Conservation (phyloP, 1,139 yeast species). For the Zygosaccharomyces sapae region DNA sequence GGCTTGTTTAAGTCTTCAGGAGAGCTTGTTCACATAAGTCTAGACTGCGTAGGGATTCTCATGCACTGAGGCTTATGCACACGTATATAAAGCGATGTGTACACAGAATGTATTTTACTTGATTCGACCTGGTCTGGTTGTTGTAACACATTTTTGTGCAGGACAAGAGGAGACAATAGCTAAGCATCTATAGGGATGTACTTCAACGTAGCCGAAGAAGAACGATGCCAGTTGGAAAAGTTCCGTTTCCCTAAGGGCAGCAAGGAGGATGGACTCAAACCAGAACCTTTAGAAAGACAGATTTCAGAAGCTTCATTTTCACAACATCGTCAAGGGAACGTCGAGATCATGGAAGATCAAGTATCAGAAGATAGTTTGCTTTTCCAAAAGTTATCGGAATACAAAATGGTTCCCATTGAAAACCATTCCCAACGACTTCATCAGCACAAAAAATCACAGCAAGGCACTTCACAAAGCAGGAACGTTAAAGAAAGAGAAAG, state of each 20-base stretch:
- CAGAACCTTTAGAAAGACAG: not conserved
- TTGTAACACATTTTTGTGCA: not conserved
- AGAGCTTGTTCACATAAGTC: too few species aligned
- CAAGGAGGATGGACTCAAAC: not conserved
- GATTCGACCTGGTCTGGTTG: not conserved
- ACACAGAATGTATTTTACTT: too few species aligned
- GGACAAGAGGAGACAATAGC: not conserved
- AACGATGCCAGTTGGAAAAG: not conserved
- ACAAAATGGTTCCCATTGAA: constrained; percentile 3
- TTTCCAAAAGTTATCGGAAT: constrained; percentile 11
- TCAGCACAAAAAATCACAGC: not conserved
- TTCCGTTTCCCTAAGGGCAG: constrained; percentile 1
- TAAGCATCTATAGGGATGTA: not conserved
- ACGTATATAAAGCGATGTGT: too few species aligned
- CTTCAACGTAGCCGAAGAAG: not conserved
- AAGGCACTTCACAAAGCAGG: not conserved
- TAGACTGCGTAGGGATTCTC: too few species aligned
- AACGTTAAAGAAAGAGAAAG: not conserved
- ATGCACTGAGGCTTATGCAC: too few species aligned
- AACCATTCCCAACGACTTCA: not conserved
- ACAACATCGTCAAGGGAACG: constrained; percentile 1
- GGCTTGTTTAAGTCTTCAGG: not conserved
- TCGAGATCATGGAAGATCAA: too few species aligned
- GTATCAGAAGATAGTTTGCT: constrained; percentile 1
- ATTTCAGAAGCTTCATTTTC: constrained; percentile 8